Base-by-base conservation (phyloP, 2,329 filamentous ascomycete species). In the Aspergillus calidoustus region DNA sequence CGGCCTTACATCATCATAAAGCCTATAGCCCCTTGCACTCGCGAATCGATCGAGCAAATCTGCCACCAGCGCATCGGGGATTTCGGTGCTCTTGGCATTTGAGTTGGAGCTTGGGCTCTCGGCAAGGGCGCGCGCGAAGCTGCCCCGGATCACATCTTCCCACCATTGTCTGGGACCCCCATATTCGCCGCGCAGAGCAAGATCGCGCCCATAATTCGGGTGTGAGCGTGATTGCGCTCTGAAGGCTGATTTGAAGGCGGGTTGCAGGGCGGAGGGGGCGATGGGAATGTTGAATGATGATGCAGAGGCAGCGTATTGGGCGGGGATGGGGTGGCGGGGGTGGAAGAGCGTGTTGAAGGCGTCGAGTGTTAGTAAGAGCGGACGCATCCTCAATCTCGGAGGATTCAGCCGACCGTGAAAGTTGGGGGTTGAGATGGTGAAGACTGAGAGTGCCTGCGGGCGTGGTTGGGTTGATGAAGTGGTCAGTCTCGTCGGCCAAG, bases 311-410 rank as follows among this genome's bases (percentile, higher is more conserved):
- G 76, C 69, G 68, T 82, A 82, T 65, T 80, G 77, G 7, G 72
- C 67, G 7, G 75, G 69, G 34, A 82, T 67, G 1, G 79, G 74
- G 3, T 67, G 65, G 59, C 75, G 74, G 0, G 80, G 80, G 54
- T 77, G 66, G 66, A 81, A 81, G 52, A 82, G 63, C 3, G 80
- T 82, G 23, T 74, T 76, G 60, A 81, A 80, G 38, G 80, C 80
- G 67, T 82, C 80, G 46, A 82, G 68, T 38, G 80, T 81, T 22
- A 82, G 70, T 38, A 81, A 74, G 28, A 82, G 75, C 11, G 65
- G 70, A 3, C 71, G 70, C 25, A 53, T 59, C 23, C 30, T 50
- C 47, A 54, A 57, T 30, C 30, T 50, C 47, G 55, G 54, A 11
- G 22, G 56, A 54, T 43, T 43, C 30, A 22, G 41, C 15, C 52